Percentiles rank a stretch among this genome's conserved stretches.
Conservation (phyloP, 169 alveolate genomes). For the Pseudocohnilembus persalinus region DNA sequence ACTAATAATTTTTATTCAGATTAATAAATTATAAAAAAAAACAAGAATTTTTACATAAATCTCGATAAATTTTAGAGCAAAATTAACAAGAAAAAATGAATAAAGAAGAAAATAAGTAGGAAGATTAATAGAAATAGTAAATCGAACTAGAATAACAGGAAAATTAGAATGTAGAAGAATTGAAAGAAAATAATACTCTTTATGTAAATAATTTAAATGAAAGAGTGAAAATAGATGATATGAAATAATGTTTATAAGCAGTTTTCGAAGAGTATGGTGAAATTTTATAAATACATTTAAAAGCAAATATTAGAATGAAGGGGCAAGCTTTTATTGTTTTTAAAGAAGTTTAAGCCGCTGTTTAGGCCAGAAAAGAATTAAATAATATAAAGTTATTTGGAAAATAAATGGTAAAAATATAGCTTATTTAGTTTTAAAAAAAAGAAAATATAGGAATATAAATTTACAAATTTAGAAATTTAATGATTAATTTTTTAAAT, state of each 20-base stretch:
- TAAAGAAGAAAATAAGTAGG: too few relatives aligned
- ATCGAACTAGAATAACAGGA: too few relatives aligned
- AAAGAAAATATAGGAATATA: background rate
- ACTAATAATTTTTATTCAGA: too few relatives aligned
- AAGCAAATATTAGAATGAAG: conserved; percentile 60
- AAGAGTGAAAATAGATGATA: conserved; percentile 62
- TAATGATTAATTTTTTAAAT: too few relatives aligned
- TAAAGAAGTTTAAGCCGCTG: conserved; percentile 60
- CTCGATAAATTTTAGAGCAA: too few relatives aligned
- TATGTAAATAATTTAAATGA: conserved; percentile 77
- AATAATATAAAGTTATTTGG: conserved; percentile 56
- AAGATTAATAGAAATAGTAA: too few relatives aligned
- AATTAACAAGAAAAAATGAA: too few relatives aligned
- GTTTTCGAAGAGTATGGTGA: conserved; percentile 75
- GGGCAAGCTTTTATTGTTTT: conserved; percentile 84
- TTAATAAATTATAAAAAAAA: too few relatives aligned
- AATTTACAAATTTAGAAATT: too few relatives aligned
- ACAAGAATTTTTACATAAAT: too few relatives aligned
- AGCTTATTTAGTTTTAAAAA: background rate
- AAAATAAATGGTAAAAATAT: conserved; percentile 45
- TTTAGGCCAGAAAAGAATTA: conserved; percentile 52
- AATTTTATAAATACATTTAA: conserved; percentile 55
- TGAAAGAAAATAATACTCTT: conserved; percentile 51
- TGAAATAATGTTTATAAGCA: conserved; percentile 59
- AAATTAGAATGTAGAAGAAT: too few relatives aligned